Base-by-base conservation (phyloP, 495 filamentous ascomycete genomes). In the Neurospora terricola region DNA sequence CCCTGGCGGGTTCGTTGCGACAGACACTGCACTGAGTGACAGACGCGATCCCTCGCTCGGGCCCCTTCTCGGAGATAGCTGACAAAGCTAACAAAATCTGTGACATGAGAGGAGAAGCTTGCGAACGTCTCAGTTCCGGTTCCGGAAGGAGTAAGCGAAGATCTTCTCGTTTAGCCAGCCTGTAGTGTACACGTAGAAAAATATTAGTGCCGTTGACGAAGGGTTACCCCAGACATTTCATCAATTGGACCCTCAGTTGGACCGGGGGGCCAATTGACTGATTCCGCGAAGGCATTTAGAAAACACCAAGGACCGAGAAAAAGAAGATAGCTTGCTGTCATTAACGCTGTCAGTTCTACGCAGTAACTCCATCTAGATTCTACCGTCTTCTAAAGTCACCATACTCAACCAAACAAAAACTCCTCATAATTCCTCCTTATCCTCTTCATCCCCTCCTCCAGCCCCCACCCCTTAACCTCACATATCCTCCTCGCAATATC, bases 371-470 rank as follows among this genome's bases (percentile, higher is more conserved):
- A 18, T 66, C 4, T 18, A 66, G 2, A 5, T 11, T 30, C 36
- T 54, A 30, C 39, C 9, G 39, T 30, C 37, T 5, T 27, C 21
- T n/a, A 14, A 4, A 48, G 11, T n/a, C 36, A 62, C 42, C 34
- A 40, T 10, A 66, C 69, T 77, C 72, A 81, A 21, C 92, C 94
- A 80, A 92, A 94, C 18, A 93, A 86, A 79, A 97, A 98, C 43
- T 85, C 83, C 71, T 83, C 88, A 90, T 93, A 98, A 78, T 99
- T 98, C 36, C 86, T 83, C 18, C 87, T 90, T 59, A 98, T 82
- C 75, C 83, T 87, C 76, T 82, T 83, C 34, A 94, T 86, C 8
- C 95, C 96, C 8, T 93, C 85, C 36, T 89, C 83, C 74, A 97
- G 82, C 9, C 80, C 80, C 94, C 96, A 97, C 16, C 88, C 91